Percentiles rank a stretch among this genome's conserved stretches.
Conservation (phyloP, 2,329 filamentous ascomycete species). For the Zopfia rhizophila region DNA sequence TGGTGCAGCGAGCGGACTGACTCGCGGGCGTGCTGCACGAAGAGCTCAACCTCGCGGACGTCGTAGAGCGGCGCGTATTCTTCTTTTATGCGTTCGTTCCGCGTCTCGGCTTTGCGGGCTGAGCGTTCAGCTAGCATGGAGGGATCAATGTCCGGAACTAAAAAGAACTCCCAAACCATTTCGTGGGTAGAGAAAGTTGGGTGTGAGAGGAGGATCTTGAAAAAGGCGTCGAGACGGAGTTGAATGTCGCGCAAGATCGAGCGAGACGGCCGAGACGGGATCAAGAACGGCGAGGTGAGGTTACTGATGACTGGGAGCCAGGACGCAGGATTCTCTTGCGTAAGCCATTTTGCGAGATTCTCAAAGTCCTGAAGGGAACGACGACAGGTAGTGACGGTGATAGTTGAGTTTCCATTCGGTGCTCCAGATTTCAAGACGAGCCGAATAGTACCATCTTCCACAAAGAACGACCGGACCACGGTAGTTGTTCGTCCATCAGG, state of each 20-base stretch:
- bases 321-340: slow-evolving; percentile 91
- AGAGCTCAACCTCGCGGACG: slow-evolving; percentile 88
- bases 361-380: slow-evolving; percentile 91
- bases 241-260: slow-evolving; percentile 90
- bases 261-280: slow-evolving; percentile 90
- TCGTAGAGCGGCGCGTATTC: slow-evolving; percentile 85
- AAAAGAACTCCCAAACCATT: slow-evolving; percentile 98
- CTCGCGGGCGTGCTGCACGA: slow-evolving; percentile 89
- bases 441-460: slow-evolving; percentile 93
- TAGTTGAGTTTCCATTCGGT: slow-evolving; percentile 81
- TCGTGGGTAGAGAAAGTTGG: slow-evolving; percentile 96
- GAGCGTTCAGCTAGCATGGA: slow-evolving; percentile 91
- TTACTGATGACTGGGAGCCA: slow-evolving; percentile 86
- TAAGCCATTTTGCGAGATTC: slow-evolving; percentile 83
- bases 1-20: slow-evolving; percentile 87
- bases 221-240: slow-evolving; percentile 83
- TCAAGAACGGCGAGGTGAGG: slow-evolving; percentile 87
- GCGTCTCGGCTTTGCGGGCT: slow-evolving; percentile 83
- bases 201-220: slow-evolving; percentile 86
- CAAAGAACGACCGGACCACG: slow-evolving; percentile 94
- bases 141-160: slow-evolving; percentile 91
- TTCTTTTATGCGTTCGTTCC: slow-evolving; percentile 85
- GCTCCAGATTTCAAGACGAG: slow-evolving; percentile 95
- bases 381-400: slow-evolving; percentile 93
- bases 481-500: slow-evolving; percentile 86